Percentiles rank a stretch among this genome's conserved stretches.
phyloP scores from a whole-genome alignment of 306 rosid genomes.

The Citrullus mucosospermus region DNA sequence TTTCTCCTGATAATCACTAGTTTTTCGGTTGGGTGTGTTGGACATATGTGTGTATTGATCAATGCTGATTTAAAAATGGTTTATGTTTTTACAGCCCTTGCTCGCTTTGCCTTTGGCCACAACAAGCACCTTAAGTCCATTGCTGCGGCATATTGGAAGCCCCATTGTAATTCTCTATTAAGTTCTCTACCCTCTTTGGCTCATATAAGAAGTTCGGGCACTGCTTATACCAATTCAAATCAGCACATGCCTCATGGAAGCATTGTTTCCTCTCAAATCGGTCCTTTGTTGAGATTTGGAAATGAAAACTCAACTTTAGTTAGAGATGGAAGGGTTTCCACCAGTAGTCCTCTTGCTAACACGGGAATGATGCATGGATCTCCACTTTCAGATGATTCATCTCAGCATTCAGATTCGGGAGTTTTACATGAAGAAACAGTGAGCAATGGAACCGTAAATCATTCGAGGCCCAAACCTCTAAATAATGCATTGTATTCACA shows the following conservation, averaged over 20 bases:
- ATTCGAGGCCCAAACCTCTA: conserved; percentile 49
- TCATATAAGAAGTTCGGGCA: conserved; percentile 43
- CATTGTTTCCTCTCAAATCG: conserved; percentile 73
- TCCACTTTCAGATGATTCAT: conserved; percentile 81
- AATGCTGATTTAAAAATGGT: background rate
- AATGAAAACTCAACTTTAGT: conserved; percentile 45
- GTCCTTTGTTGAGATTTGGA: conserved; percentile 66
- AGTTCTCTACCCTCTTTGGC: conserved; percentile 72
- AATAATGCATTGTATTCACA: conserved; percentile 63
- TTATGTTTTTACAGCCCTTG: conserved; percentile 43
- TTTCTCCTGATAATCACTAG: background rate
- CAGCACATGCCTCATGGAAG: conserved; percentile 42
- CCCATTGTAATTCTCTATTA: conserved; percentile 65
- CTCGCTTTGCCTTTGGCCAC: conserved; percentile 96
- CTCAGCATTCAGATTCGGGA: conserved; percentile 96
- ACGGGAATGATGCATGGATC: conserved; percentile 92
- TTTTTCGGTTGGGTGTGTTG: background rate
- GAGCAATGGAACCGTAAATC: conserved; percentile 68
- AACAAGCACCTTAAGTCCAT: conserved; percentile 79
- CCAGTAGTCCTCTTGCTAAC: conserved; percentile 79
- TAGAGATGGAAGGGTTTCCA: conserved; percentile 69
- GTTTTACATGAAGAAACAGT: conserved; percentile 58
- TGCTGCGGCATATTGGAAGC: conserved; percentile 92
- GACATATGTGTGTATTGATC: background rate
- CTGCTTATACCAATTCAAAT: conserved; percentile 36